These are phyloP conservation scores for Heliosperma pusillum DNA, from an alignment of 148 eudicot genomes.

Conservation along the genomic window DNA sequence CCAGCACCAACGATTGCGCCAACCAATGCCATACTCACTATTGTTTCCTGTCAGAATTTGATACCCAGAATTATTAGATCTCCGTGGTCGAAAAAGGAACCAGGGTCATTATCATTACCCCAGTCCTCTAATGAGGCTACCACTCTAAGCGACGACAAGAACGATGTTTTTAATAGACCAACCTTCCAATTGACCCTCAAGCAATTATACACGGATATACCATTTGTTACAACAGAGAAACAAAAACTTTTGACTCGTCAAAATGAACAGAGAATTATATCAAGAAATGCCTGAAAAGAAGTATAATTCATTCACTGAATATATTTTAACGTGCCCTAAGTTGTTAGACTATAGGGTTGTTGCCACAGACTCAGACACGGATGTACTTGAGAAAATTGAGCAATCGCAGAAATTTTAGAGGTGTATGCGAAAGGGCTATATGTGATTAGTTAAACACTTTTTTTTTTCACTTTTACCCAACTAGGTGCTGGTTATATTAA, in stretches of 20 bases:
- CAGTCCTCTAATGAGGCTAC: not conserved
- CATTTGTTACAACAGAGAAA: no score
- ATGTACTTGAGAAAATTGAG: not conserved
- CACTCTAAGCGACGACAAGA: not conserved
- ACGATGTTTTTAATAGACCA: not conserved
- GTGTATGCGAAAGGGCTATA: not conserved
- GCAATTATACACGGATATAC: not conserved
- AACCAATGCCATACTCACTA: slow-evolving; percentile 91
- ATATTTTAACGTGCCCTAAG: not conserved
- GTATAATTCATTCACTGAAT: not conserved
- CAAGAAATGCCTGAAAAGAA: not conserved
- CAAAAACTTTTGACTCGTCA: not conserved
- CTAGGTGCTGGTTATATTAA: not conserved
- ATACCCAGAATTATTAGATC: not conserved
- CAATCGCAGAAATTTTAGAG: not conserved
- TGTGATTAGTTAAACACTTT: not conserved
- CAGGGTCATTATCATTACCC: not conserved
- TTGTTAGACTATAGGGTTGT: not conserved
- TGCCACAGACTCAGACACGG: not conserved
- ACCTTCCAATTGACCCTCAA: not conserved
- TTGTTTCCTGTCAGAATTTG: slow-evolving; percentile 57
- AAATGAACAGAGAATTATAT: not conserved
- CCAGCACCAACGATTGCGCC: slow-evolving; percentile 92
- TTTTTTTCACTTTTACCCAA: no score
- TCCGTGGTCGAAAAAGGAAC: not conserved